Base-by-base conservation (phyloP, 164 flowering plant species). In the Chloranthus sessilifolius region DNA sequence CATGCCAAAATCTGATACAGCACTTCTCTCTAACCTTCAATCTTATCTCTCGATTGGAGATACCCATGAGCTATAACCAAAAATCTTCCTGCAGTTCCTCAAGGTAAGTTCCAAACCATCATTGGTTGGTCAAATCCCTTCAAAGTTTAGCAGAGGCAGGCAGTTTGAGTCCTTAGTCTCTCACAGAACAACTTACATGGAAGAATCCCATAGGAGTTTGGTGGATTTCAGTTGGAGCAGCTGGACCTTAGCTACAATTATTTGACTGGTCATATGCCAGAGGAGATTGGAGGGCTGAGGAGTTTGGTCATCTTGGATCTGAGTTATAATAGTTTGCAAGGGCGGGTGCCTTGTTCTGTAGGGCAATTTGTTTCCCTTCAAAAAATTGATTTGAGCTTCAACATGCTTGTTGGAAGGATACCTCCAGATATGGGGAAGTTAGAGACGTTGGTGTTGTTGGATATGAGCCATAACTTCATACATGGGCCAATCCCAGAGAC, bases 161-260 rank as follows among this genome's bases (percentile, higher is more conserved):
- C 0, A 41, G 19, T 17, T 57, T 79, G 14, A 63, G 71, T 67
- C 50, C 58, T 79, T 0, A 59, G 61, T 62, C 37, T 79, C 17
- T 61, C 79, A 1, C 77, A 76, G 40, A 76, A 76, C 77, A 74
- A 37, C 39, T 53, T 79, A 4, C 55, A 56, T 10, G 81, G 81
- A 11, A 28, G 28, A 28, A 72, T 79, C 17, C 84, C 81, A 23
- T 19, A 29, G 11, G 65, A 60, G 31, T 28, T 79, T 53, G 72
- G 65, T 27, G 43, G 54, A 33, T 42, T 76, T 3, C 56, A 5
- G 7, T 48, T 79, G 58, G 50, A 79, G 59, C 72, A 69, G 43
- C 76, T 79, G 46, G 84, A 76, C 50, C 56, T 79, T 12, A 69
- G 81, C 47, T 60, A 68, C 69, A 79, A 79, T 72, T 65, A 62